These are phyloP conservation scores for Trametes pubescens DNA, from an alignment of 1,284 basidiomycete genomes.

Conservation along the genomic window DNA sequence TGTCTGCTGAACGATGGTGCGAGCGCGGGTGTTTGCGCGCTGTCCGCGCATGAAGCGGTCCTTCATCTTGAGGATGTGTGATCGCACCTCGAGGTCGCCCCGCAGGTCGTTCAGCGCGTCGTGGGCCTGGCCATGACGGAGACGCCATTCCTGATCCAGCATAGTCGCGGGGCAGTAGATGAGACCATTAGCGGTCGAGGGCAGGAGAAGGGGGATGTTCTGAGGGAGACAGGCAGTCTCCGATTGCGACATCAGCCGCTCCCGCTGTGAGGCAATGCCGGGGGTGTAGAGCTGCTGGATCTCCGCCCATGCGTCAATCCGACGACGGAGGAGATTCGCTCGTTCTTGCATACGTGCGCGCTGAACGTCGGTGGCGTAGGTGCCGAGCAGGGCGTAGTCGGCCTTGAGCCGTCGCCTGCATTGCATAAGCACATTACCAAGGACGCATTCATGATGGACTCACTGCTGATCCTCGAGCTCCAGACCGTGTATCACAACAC, in stretches of 20 bases:
- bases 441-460: neutral
- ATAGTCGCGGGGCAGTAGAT: neutral
- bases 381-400: neutral
- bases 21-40: constrained; percentile 17
- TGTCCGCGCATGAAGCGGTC: constrained; percentile 17
- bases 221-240: constrained; percentile 1
- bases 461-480: constrained; percentile 32
- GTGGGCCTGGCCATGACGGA: constrained; percentile 18
- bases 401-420: neutral
- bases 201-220: constrained; percentile 1
- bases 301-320: constrained; percentile 13
- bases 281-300: constrained; percentile 23
- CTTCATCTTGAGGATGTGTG: constrained; percentile 16
- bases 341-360: constrained; percentile 11
- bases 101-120: constrained; percentile 22
- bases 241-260: neutral
- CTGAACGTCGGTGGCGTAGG: constrained; percentile 12
- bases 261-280: neutral
- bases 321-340: constrained; percentile 2
- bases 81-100: constrained; percentile 16
- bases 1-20: constrained; percentile 9
- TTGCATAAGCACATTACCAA: neutral
- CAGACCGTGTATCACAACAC: constrained; percentile 22
- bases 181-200: neutral
- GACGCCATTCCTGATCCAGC: constrained; percentile 13